phyloP scores from a whole-genome alignment of 164 flowering plant species.

The Aristolochia fimbriata region DNA sequence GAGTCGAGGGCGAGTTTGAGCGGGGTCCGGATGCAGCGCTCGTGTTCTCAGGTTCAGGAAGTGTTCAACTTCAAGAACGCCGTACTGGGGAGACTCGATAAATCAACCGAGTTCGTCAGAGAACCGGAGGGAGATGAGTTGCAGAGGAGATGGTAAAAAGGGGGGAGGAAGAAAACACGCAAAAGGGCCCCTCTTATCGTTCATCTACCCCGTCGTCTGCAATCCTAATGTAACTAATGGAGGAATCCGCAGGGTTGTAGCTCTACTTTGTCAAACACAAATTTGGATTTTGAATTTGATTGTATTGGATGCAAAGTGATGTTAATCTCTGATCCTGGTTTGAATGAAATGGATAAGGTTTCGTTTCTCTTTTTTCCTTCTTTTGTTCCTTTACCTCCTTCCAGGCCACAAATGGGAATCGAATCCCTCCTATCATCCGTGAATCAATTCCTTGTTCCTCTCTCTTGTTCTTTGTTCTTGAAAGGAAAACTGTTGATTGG shows the following conservation, averaged over 20 bases:
- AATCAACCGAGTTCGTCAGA: conserved; percentile 14
- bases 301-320: not conserved
- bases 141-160: conserved; percentile 15
- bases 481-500: too few relatives aligned
- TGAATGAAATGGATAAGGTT: too few relatives aligned
- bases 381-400: too few relatives aligned
- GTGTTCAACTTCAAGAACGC: conserved; percentile 25
- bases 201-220: not conserved
- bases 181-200: not conserved
- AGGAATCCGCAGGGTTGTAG: not conserved
- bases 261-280: not conserved
- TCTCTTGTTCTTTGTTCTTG: too few relatives aligned
- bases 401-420: too few relatives aligned
- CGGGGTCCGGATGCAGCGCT: conserved; percentile 51
- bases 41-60: conserved; percentile 40
- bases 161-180: not conserved
- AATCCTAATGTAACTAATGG: conserved; percentile 1
- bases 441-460: too few relatives aligned
- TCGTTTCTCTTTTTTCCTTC: too few relatives aligned
- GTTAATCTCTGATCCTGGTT: too few relatives aligned
- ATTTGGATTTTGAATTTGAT: not conserved
- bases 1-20: conserved; percentile 64
- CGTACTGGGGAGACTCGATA: conserved; percentile 25
- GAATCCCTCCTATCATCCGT: too few relatives aligned
- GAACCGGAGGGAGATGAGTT: conserved; percentile 13